Conservation (phyloP, 306 rosid species). For the Elaeagnus macrophylla region DNA sequence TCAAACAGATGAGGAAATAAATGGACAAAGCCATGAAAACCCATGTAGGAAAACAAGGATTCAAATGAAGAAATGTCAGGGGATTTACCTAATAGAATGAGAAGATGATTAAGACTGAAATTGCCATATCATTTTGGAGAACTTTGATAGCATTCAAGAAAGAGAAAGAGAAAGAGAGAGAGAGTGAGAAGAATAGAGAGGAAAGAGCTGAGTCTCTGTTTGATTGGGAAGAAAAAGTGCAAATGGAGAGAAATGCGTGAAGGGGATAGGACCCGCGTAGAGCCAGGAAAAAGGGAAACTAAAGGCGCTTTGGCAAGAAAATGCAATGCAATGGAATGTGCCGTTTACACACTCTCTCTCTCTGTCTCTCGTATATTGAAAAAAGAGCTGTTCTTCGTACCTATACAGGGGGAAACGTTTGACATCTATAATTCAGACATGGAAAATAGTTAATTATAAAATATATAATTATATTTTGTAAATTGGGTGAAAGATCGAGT, state of each 20-base stretch:
- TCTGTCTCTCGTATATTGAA: too few species aligned
- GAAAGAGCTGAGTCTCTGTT: slow-evolving; percentile 3
- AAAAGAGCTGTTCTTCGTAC: too few species aligned
- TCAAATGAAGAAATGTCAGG: slow-evolving; percentile 11
- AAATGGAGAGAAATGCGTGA: slow-evolving; percentile 58
- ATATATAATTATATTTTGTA: too few species aligned
- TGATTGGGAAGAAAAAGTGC: slow-evolving; percentile 15
- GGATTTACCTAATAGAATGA: slow-evolving; percentile 34
- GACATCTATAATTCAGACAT: too few species aligned
- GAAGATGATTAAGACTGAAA: slow-evolving; percentile 13
- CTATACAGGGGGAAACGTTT: too few species aligned
- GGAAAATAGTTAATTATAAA: too few species aligned
- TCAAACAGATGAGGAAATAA: slow-evolving; percentile 5
- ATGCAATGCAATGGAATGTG: too few species aligned
- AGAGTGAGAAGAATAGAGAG: background rate
- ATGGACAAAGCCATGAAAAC: slow-evolving; percentile 13
- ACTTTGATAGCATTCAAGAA: background rate
- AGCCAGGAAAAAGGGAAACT: slow-evolving; percentile 23
- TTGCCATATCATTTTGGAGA: background rate
- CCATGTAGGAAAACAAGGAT: slow-evolving; percentile 12
- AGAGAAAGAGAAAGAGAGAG: slow-evolving; percentile 17
- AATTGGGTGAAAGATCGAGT: too few species aligned
- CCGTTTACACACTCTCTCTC: too few species aligned
- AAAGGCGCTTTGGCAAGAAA: background rate
- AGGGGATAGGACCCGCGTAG: slow-evolving; percentile 64